Conservation (phyloP, 345 rosid species). For the Sisymbrium irio region DNA sequence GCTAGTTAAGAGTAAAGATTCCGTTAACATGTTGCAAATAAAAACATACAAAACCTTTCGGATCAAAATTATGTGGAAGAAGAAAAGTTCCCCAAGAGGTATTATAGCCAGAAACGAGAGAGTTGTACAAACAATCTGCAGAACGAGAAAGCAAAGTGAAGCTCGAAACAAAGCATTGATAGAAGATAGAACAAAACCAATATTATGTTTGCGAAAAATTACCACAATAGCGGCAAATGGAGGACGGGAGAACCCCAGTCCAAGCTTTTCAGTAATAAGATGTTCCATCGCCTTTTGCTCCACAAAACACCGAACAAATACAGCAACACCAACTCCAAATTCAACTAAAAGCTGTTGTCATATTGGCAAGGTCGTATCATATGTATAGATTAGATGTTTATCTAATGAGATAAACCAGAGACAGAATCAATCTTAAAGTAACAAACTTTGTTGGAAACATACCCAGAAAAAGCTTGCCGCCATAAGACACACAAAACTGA, state of each 20-base stretch:
- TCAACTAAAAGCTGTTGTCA: conserved; percentile 71
- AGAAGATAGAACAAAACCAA: not conserved
- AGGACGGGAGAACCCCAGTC: conserved; percentile 76
- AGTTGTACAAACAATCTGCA: conserved; percentile 70
- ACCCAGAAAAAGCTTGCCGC: conserved; percentile 89
- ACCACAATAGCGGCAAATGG: conserved; percentile 83
- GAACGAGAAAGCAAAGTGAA: not conserved
- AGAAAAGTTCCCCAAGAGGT: conserved; percentile 85
- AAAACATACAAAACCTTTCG: conserved; percentile 49
- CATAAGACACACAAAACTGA: conserved; percentile 88
- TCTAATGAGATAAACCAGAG: not conserved
- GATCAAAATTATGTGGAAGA: conserved; percentile 87
- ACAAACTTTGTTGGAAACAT: conserved; percentile 26
- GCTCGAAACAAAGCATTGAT: not conserved
- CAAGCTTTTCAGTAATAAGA: conserved; percentile 78
- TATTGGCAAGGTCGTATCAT: not conserved
- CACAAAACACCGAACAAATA: conserved; percentile 83
- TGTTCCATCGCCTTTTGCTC: conserved; percentile 62
- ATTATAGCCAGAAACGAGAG: conserved; percentile 79
- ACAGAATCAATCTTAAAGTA: conserved; percentile 1
- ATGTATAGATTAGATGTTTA: not conserved
- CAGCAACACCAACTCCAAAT: conserved; percentile 84
- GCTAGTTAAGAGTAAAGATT: not conserved
- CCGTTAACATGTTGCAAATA: not conserved
- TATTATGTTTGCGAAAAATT: not conserved